These are phyloP conservation scores for Colletotrichum sp. DNA, from an alignment of 2,329 filamentous ascomycete genomes.

Conservation along the genomic window DNA sequence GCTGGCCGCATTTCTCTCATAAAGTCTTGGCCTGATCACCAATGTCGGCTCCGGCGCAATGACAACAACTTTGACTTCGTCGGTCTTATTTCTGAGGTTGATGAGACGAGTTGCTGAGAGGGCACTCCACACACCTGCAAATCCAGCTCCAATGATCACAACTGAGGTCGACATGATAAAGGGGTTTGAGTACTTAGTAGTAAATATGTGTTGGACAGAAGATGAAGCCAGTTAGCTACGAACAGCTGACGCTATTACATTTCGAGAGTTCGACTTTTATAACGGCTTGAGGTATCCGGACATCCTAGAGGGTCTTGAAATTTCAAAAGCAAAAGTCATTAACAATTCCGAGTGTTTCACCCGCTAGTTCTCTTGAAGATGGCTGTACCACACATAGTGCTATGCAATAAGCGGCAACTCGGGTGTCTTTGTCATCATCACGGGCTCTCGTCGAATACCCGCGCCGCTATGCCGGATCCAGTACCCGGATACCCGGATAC, in stretches of 20 bases:
- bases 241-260: background rate
- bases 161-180: constrained; percentile 13
- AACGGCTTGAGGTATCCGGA: background rate
- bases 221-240: background rate
- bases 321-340: background rate
- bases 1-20: constrained; percentile 31
- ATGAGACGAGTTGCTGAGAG: constrained; percentile 37
- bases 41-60: constrained; percentile 35
- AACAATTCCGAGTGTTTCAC: background rate
- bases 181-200: too few species aligned
- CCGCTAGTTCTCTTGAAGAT: background rate
- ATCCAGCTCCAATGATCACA: constrained; percentile 35
- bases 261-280: background rate
- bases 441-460: background rate
- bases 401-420: background rate
- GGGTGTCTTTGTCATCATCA: background rate
- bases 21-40: constrained; percentile 38
- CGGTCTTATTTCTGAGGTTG: constrained; percentile 20
- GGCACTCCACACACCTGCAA: constrained; percentile 41
- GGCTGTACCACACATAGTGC: background rate
- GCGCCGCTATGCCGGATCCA: background rate
- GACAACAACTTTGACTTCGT: constrained; percentile 31
- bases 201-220: background rate
- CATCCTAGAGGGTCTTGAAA: background rate
- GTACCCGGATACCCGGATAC: constrained; percentile 8